A percentile compares a stretch with the other conserved stretches of the same genome.
Evolutionary conservation across 208 protist genomes (phyloP).

Genomic region (Blechomonas ayalai): DNA sequence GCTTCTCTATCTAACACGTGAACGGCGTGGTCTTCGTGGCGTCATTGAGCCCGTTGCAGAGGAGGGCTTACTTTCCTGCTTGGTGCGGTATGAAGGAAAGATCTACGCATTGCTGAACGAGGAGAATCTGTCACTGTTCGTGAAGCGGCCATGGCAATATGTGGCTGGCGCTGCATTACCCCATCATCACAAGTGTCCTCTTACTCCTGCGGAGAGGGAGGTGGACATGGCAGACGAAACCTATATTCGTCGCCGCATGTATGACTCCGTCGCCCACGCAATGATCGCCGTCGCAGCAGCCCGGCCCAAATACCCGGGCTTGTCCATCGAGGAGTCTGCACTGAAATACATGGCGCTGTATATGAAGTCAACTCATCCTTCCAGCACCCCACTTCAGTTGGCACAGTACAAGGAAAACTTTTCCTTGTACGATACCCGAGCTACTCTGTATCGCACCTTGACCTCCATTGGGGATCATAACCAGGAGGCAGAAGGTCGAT

Average conservation of each 20-base stretch:
- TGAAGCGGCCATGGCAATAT: slow-evolving; percentile 83
- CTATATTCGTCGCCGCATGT: slow-evolving; percentile 76
- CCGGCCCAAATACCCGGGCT: slow-evolving; percentile 78
- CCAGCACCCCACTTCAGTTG: slow-evolving; percentile 50
- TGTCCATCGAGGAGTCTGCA: slow-evolving; percentile 77
- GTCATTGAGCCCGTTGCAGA: slow-evolving; percentile 66
- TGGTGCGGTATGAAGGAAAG: slow-evolving; percentile 74
- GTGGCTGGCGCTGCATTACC: slow-evolving; percentile 54
- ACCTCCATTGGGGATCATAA: neutral
- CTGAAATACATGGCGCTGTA: slow-evolving; percentile 86
- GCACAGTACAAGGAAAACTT: slow-evolving; percentile 62
- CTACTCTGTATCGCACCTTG: slow-evolving; percentile 50
- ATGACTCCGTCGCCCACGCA: slow-evolving; percentile 76
- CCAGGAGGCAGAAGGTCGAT: neutral
- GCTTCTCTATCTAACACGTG: slow-evolving; percentile 83
- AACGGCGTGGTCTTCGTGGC: slow-evolving; percentile 61
- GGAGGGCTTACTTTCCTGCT: slow-evolving; percentile 39
- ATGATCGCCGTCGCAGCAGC: slow-evolving; percentile 60
- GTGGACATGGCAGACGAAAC: slow-evolving; percentile 44
- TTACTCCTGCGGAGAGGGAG: slow-evolving; percentile 17
- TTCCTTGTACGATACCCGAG: slow-evolving; percentile 43
- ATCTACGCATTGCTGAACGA: slow-evolving; percentile 65
- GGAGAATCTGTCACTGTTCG: slow-evolving; percentile 44
- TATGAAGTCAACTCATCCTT: slow-evolving; percentile 75
- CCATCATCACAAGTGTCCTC: slow-evolving; percentile 53